Evolutionary conservation across 1,139 yeast genomes (phyloP).

Genomic region (Hanseniaspora sp.): DNA sequence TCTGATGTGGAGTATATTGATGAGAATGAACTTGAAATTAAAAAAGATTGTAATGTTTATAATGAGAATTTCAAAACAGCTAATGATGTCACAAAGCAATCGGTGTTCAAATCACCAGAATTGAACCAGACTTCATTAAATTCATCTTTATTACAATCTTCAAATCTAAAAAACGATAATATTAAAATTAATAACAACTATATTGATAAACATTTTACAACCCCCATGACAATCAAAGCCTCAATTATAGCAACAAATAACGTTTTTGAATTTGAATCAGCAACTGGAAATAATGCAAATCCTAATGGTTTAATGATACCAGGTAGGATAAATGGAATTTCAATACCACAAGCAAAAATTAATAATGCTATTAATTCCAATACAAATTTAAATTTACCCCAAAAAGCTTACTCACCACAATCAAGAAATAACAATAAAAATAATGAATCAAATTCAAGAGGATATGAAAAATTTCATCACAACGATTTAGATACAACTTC

Average conservation of each 20-base stretch:
- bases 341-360: too few species aligned
- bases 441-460: not conserved
- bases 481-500: not conserved
- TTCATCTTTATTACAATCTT: not conserved
- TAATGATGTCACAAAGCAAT: not conserved
- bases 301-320: not conserved
- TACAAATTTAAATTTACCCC: too few species aligned
- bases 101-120: not conserved
- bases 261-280: not conserved
- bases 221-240: not conserved
- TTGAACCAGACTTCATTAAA: not conserved
- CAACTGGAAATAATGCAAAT: not conserved
- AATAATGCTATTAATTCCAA: too few species aligned
- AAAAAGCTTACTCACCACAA: not conserved
- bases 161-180: not conserved
- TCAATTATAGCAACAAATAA: not conserved
- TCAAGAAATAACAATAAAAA: not conserved
- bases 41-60: too few species aligned
- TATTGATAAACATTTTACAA: not conserved
- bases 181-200: too few species aligned
- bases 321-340: too few species aligned
- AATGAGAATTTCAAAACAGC: too few species aligned
- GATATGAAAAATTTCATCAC: not conserved
- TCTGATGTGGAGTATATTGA: too few species aligned
- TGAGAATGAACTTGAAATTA: too few species aligned